phyloP scores from a whole-genome alignment of 83 land plant species.

The Thuja plicata region DNA sequence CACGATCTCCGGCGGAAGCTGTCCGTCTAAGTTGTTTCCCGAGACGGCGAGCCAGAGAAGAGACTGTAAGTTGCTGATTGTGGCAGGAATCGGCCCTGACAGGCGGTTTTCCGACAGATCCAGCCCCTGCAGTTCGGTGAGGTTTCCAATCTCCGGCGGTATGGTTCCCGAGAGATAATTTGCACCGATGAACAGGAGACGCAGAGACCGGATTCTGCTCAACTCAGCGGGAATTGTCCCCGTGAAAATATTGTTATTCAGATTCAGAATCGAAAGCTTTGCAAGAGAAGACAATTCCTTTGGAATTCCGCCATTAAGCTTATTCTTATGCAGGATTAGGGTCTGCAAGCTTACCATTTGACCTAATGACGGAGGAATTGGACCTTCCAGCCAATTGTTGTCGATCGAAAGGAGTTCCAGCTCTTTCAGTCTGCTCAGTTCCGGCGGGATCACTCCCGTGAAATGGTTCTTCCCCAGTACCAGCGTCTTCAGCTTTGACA shows the following conservation, averaged over 20 bases:
- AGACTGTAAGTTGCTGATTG: conserved; percentile 37
- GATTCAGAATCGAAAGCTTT: conserved; percentile 29
- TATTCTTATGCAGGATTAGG: conserved; percentile 43
- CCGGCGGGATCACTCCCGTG: conserved; percentile 37
- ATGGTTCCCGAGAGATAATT: conserved; percentile 39
- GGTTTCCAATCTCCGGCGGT: conserved; percentile 39
- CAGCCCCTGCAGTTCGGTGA: conserved; percentile 30
- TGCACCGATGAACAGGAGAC: conserved; percentile 38
- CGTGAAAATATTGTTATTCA: conserved; percentile 53
- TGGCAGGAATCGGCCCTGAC: conserved; percentile 36
- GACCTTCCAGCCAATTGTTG: conserved; percentile 28
- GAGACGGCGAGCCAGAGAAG: conserved; percentile 55
- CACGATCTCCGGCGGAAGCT: conserved; percentile 44
- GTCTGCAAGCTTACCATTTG: conserved; percentile 23
- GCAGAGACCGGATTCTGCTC: conserved; percentile 27
- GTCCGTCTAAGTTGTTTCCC: conserved; percentile 42
- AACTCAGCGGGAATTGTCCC: conserved; percentile 44
- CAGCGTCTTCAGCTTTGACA: conserved; percentile 26
- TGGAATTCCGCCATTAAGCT: conserved; percentile 44
- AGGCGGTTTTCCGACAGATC: conserved; percentile 53
- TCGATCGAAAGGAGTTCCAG: conserved; percentile 31
- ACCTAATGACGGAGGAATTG: conserved; percentile 35
- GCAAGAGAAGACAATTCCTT: conserved; percentile 24
- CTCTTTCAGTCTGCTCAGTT: conserved; percentile 30
- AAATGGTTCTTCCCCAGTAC: conserved; percentile 36